These are phyloP conservation scores for Saccharomyces hybrid DNA, from an alignment of 1,139 yeast species.

Conservation along the genomic window DNA sequence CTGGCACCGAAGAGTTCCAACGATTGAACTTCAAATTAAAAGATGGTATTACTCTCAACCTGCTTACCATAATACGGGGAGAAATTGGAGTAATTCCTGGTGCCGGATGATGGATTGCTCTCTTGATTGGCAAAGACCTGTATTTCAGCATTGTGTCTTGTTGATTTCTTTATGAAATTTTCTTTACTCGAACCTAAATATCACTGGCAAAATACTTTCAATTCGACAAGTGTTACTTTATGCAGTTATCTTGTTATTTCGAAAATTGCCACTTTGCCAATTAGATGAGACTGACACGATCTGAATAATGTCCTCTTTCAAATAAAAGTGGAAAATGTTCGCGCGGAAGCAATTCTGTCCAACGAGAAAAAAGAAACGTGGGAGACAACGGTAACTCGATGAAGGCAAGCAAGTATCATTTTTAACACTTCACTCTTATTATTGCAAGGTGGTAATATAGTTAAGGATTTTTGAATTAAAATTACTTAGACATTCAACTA, in stretches of 20 bases:
- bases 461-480: neutral
- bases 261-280: neutral
- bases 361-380: neutral
- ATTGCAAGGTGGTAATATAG: neutral
- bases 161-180: neutral
- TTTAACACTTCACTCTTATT: neutral
- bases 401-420: neutral
- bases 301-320: neutral
- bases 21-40: neutral
- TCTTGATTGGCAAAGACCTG: neutral
- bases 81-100: neutral
- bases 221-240: neutral
- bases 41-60: neutral
- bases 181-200: neutral
- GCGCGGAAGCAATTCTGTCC: neutral
- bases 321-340: neutral
- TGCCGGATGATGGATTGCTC: neutral
- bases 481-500: neutral
- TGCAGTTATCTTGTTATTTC: neutral
- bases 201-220: neutral
- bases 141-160: neutral
- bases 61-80: neutral
- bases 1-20: neutral
- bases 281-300: neutral
- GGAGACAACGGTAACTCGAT: neutral